These are phyloP conservation scores for Panellus pusillus DNA, from an alignment of 768 basidiomycete genomes.

Conservation along the genomic window DNA sequence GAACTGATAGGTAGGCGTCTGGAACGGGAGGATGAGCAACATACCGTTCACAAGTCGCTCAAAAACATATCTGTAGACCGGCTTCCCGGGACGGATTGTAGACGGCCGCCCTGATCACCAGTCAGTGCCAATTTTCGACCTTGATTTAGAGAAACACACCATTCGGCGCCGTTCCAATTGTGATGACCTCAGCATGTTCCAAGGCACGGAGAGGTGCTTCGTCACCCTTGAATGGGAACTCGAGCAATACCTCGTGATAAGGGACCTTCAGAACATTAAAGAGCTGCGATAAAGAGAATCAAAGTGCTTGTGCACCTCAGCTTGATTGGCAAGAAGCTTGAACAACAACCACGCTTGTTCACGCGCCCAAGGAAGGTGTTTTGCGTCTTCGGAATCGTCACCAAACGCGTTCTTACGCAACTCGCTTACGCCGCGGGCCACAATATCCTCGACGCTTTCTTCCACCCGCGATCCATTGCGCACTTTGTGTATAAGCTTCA, in stretches of 20 bases:
- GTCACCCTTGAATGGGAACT: conserved; percentile 91
- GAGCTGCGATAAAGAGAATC: neutral
- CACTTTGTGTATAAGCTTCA: conserved; percentile 83
- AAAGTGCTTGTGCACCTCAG: conserved; percentile 52
- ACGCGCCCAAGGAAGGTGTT: conserved; percentile 76
- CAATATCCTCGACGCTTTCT: conserved; percentile 90
- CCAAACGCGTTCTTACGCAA: conserved; percentile 91
- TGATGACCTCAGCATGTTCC: conserved; percentile 88
- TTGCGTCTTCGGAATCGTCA: conserved; percentile 87
- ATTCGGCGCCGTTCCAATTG: conserved; percentile 66
- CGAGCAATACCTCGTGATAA: conserved; percentile 78
- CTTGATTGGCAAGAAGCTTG: conserved; percentile 62
- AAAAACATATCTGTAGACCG: conserved; percentile 86
- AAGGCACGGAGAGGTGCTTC: conserved; percentile 77
- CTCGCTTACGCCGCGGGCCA: conserved; percentile 75
- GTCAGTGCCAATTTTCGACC: no score
- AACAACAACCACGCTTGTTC: conserved; percentile 89
- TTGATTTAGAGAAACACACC: conserved; percentile 34
- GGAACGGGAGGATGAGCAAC: conserved; percentile 18
- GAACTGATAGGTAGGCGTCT: conserved; percentile 6
- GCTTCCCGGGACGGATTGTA: conserved; percentile 85
- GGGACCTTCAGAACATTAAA: conserved; percentile 51
- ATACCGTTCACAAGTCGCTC: conserved; percentile 75
- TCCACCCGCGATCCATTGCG: conserved; percentile 67
- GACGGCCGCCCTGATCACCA: conserved; percentile 69